phyloP scores from a whole-genome alignment of 345 rosid genomes.

The Lepidium africanum region DNA sequence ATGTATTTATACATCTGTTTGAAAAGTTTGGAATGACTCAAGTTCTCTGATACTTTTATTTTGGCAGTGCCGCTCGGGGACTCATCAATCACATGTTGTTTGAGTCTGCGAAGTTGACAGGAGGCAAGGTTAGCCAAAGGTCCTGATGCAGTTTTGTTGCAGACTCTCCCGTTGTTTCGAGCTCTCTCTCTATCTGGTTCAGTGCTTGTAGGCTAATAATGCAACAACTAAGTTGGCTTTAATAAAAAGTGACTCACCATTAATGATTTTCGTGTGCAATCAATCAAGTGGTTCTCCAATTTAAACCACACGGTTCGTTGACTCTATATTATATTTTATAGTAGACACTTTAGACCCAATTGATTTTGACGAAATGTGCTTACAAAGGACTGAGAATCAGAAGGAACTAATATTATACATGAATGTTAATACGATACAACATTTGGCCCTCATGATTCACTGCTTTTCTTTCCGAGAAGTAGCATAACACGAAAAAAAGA shows the following conservation, averaged over 20 bases:
- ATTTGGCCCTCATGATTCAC: neutral
- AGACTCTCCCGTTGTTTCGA: neutral
- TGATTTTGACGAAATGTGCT: neutral
- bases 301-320: neutral
- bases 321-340: neutral
- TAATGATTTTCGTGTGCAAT: neutral
- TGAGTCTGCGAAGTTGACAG: constrained; percentile 70
- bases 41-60: constrained; percentile 7
- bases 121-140: constrained; percentile 66
- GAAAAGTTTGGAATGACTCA: neutral
- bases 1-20: neutral
- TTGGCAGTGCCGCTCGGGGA: constrained; percentile 90
- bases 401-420: neutral
- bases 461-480: neutral
- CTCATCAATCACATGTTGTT: constrained; percentile 85
- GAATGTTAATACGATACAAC: neutral
- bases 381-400: neutral
- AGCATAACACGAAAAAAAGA: neutral
- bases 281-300: constrained; percentile 5
- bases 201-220: constrained; percentile 9
- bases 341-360: neutral
- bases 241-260: neutral
- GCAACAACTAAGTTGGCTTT: neutral
- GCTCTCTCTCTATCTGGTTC: constrained; percentile 8
- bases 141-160: constrained; percentile 18